Evolutionary conservation across 257 asterid species (phyloP).

Genomic region (Solanum sejunctum): DNA sequence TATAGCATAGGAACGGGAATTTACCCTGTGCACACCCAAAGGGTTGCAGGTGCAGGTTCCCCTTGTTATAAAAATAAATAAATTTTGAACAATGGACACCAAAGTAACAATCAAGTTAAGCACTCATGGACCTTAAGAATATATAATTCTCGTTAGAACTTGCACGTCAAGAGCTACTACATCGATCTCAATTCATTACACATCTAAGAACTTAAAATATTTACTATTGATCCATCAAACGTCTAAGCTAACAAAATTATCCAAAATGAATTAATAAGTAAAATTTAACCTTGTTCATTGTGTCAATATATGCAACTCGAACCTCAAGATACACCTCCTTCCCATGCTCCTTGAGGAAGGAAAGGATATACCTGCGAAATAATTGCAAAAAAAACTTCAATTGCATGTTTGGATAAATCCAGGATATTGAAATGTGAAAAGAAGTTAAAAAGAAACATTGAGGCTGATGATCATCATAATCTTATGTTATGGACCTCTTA

Average conservation of each 20-base stretch:
- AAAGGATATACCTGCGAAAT: constrained; percentile 58
- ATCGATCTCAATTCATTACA: not conserved
- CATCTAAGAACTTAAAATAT: not conserved
- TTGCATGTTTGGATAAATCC: not conserved
- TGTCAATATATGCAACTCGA: constrained; percentile 92
- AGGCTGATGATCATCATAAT: not conserved
- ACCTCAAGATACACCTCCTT: constrained; percentile 82
- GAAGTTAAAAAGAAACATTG: not conserved
- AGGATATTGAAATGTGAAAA: not conserved
- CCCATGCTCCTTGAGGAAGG: constrained; percentile 90
- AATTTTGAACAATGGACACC: not conserved
- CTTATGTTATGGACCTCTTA: not conserved
- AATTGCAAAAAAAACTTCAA: constrained; percentile 2
- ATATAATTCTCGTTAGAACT: not conserved
- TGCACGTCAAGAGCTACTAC: not conserved
- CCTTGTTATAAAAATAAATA: too few relatives aligned
- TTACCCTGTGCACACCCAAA: too few relatives aligned
- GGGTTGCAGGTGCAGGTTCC: too few relatives aligned
- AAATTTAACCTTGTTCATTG: constrained; percentile 82
- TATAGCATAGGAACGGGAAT: too few relatives aligned
- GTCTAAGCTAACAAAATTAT: not conserved
- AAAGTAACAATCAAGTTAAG: constrained; percentile 1
- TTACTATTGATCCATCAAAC: not conserved
- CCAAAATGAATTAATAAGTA: not conserved
- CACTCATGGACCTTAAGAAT: not conserved